Conservation (phyloP, 495 filamentous ascomycete species). For the Xylaria acuta region DNA sequence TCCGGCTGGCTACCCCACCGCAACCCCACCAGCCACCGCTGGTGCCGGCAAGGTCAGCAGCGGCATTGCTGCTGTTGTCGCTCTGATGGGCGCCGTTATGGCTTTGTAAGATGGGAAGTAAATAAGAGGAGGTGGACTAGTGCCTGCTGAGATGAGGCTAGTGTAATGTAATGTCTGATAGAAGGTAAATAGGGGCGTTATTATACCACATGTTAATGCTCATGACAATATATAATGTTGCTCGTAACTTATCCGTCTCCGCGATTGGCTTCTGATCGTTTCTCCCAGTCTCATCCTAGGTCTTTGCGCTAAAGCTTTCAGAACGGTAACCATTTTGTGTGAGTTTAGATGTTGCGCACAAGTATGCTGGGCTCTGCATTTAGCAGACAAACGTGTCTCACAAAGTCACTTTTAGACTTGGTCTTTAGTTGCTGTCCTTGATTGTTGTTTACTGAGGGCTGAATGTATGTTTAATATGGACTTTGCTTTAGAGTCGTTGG, state of each 20-base stretch:
- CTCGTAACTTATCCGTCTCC: constrained; percentile 8
- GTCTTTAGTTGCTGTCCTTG: too few species aligned
- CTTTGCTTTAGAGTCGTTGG: not conserved
- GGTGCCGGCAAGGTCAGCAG: constrained; percentile 38
- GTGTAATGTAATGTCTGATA: constrained; percentile 21
- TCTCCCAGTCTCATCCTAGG: too few species aligned
- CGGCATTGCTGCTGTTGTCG: constrained; percentile 36
- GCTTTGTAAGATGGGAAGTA: constrained; percentile 25
- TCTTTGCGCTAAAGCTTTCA: too few species aligned
- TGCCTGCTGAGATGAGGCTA: not conserved
- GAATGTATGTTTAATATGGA: too few species aligned
- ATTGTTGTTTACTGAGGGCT: too few species aligned
- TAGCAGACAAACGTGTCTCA: too few species aligned
- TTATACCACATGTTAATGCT: constrained; percentile 19
- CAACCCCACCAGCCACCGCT: constrained; percentile 33
- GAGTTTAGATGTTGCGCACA: too few species aligned
- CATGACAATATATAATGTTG: constrained; percentile 31
- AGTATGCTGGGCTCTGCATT: too few species aligned
- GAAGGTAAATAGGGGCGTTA: constrained; percentile 15
- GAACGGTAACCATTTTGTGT: too few species aligned
- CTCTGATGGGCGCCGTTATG: constrained; percentile 33
- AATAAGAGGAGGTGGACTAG: not conserved
- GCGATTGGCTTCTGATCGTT: not conserved
- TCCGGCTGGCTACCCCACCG: constrained; percentile 28
- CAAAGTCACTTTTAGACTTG: too few species aligned